Evolutionary conservation across 192 early-diverging fungal species (phyloP).

Genomic region (Pilaira anomala): DNA sequence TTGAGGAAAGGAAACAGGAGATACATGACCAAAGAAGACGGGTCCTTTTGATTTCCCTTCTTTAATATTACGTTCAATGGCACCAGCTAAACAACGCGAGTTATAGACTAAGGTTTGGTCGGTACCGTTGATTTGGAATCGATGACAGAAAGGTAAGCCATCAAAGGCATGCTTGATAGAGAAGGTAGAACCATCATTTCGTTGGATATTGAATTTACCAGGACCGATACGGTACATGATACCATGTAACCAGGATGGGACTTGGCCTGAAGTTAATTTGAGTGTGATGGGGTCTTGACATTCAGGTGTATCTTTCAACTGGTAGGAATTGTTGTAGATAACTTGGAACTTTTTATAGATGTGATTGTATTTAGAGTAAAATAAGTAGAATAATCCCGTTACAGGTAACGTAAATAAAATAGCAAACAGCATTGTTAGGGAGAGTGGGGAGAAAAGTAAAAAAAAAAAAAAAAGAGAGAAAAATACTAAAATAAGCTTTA

Average conservation of each 20-base stretch:
- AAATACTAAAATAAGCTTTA: too few relatives aligned
- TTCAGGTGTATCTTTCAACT: conserved; percentile 35
- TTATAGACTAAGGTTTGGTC: conserved; percentile 20
- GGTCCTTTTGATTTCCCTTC: background rate
- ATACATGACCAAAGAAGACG: conserved; percentile 24
- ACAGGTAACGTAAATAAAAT: background rate
- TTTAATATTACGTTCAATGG: conserved; percentile 13
- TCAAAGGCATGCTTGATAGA: conserved; percentile 36
- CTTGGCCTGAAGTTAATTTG: conserved; percentile 33
- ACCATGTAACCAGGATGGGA: conserved; percentile 52
- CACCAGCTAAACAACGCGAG: conserved; percentile 24
- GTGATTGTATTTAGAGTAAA: background rate
- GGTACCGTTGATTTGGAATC: conserved; percentile 20
- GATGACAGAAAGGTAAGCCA: conserved; percentile 29
- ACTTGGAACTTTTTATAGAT: background rate
- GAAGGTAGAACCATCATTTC: conserved; percentile 22
- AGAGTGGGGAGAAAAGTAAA: background rate
- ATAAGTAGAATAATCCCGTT: background rate
- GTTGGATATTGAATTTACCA: conserved; percentile 24
- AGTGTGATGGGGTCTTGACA: conserved; percentile 28
- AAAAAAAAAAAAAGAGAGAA: background rate
- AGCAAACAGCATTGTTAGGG: background rate
- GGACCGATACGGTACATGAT: conserved; percentile 43
- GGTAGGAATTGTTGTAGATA: background rate
- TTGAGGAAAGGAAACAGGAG: conserved; percentile 1